These are phyloP conservation scores for Ustilaginoidea virens DNA, from an alignment of 2,329 filamentous ascomycete genomes.

Conservation along the genomic window DNA sequence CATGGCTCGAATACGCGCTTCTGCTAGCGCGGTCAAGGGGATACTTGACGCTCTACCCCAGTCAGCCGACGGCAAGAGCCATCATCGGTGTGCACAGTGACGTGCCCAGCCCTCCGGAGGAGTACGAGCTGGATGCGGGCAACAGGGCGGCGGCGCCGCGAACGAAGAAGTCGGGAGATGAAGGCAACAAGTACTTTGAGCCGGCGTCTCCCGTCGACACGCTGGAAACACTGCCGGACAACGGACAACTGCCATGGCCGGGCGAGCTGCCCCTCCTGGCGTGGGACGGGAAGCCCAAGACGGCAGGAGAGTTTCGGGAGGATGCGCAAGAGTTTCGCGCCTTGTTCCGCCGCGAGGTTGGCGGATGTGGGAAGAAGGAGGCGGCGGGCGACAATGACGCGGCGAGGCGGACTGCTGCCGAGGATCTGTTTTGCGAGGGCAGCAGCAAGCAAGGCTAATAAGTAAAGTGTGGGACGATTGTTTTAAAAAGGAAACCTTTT, in stretches of 20 bases:
- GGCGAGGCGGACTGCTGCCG: constrained; percentile 17
- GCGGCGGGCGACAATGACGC: neutral
- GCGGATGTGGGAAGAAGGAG: constrained; percentile 40
- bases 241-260: constrained; percentile 27
- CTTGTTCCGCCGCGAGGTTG: constrained; percentile 47
- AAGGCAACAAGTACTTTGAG: constrained; percentile 21
- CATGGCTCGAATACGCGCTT: constrained; percentile 66
- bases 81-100: constrained; percentile 68
- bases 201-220: constrained; percentile 27
- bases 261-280: constrained; percentile 41
- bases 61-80: constrained; percentile 32
- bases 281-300: constrained; percentile 42
- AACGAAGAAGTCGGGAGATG: constrained; percentile 12
- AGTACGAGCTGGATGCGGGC: constrained; percentile 24
- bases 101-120: constrained; percentile 57
- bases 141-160: constrained; percentile 8
- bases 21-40: constrained; percentile 62
- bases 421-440: constrained; percentile 49
- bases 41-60: constrained; percentile 70
- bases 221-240: constrained; percentile 30
- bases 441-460: too few species aligned
- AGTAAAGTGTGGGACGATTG: too few species aligned
- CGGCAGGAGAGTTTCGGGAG: constrained; percentile 22
- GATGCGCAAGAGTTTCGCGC: constrained; percentile 36
- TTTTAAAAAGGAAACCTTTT: too few species aligned